These are phyloP conservation scores for Sesbania bispinosa DNA, from an alignment of 306 rosid genomes.

Conservation along the genomic window DNA sequence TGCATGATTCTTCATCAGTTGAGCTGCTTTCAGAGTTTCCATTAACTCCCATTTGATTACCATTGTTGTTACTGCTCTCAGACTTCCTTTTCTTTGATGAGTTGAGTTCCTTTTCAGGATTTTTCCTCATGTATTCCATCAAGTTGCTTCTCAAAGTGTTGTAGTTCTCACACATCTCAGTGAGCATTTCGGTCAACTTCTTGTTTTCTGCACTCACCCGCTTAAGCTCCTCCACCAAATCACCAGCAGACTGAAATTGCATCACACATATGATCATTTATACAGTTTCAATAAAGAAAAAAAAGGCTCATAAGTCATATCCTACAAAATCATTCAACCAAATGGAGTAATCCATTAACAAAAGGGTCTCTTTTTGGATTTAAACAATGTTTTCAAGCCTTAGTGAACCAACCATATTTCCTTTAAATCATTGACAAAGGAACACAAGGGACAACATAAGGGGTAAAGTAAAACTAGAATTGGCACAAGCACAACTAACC, in stretches of 20 bases:
- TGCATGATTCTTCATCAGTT: slow-evolving; percentile 76
- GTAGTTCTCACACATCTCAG: slow-evolving; percentile 83
- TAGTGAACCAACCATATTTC: neutral
- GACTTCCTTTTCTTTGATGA: slow-evolving; percentile 77
- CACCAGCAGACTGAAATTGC: slow-evolving; percentile 45
- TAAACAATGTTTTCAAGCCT: neutral
- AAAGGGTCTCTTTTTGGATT: no score
- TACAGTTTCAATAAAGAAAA: neutral
- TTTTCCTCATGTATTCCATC: slow-evolving; percentile 64
- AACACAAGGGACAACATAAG: neutral
- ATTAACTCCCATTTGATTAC: slow-evolving; percentile 26
- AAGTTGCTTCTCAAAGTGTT: slow-evolving; percentile 57
- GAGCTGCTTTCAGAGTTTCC: slow-evolving; percentile 94
- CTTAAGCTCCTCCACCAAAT: slow-evolving; percentile 69
- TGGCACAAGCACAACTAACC: slow-evolving; percentile 48
- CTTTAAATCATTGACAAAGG: neutral
- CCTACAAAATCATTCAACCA: neutral
- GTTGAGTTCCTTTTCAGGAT: slow-evolving; percentile 59
- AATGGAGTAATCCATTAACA: neutral
- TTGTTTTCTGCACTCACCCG: slow-evolving; percentile 82
- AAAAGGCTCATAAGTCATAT: neutral
- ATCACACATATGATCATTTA: slow-evolving; percentile 9
- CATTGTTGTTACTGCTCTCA: slow-evolving; percentile 52
- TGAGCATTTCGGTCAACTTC: slow-evolving; percentile 74
- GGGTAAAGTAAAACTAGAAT: neutral